phyloP scores from a whole-genome alignment of 371 early-diverging fungal species.

The Mortierella sp. region DNA sequence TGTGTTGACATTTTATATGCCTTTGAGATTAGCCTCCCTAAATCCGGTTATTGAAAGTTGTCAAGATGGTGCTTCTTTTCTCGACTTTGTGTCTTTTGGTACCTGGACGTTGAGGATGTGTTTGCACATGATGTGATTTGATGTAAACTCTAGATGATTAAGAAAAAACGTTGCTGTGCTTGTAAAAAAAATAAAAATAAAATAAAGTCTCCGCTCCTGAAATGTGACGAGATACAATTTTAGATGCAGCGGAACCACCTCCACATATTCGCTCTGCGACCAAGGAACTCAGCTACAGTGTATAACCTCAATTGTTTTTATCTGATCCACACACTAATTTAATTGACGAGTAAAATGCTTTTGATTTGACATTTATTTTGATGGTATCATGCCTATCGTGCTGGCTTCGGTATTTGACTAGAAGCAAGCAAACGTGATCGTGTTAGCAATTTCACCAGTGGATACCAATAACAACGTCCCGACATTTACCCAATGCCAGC shows the following conservation, averaged over 20 bases:
- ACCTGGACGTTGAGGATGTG: slow-evolving; percentile 98
- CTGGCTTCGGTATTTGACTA: slow-evolving; percentile 53
- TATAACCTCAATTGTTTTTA: too few relatives aligned
- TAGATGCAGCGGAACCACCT: not conserved
- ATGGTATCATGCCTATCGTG: slow-evolving; percentile 10
- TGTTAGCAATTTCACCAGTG: too few relatives aligned
- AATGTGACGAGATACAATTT: not conserved
- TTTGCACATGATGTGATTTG: slow-evolving; percentile 79
- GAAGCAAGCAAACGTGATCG: not conserved
- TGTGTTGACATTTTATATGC: too few relatives aligned
- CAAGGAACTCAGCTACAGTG: too few relatives aligned
- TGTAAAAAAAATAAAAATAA: not conserved
- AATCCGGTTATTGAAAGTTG: too few relatives aligned
- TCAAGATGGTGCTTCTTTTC: not conserved
- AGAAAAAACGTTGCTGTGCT: not conserved
- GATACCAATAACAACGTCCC: too few relatives aligned
- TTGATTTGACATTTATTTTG: not conserved
- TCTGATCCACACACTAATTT: too few relatives aligned
- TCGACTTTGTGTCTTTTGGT: slow-evolving; percentile 17
- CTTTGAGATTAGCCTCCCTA: too few relatives aligned
- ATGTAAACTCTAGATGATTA: not conserved
- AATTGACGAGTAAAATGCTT: too few relatives aligned
- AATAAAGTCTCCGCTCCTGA: not conserved
- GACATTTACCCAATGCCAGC: too few relatives aligned
- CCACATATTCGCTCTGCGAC: too few relatives aligned